Base-by-base conservation (phyloP, 1,139 yeast genomes). In the Casaregolazyma suthepensis region DNA sequence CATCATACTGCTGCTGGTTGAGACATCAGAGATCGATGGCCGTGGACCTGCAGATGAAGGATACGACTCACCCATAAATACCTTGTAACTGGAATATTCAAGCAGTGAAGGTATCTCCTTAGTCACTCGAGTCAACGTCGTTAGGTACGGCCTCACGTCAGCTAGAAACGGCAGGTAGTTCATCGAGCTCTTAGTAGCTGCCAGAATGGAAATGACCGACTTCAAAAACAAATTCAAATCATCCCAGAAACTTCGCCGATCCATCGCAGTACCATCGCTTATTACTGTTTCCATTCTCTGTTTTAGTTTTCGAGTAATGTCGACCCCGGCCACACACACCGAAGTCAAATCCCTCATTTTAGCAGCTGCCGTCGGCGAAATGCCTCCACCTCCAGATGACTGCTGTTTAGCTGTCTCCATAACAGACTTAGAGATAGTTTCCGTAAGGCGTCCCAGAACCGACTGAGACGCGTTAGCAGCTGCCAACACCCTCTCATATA, bases 21-120 rank as follows among this genome's bases (percentile, higher is more conserved):
- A 26, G 46, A 31, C 20, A 53, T 48, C 9, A 46, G 44, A 13
- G 38, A 38, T 19, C 40, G 42, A 29, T 46, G 56, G 26, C 20
- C 54, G 37, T 45, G 52, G 46, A 43, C 53, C 43, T 43, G 52
- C 51, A 20, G 52, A 46, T 13, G 38, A 29, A 17, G 20, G 13
- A 5, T 47, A 20, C 22, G 48, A 12, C 29, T 54, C 64, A 15
- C 43, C 46, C 56, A 63, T 55, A 48, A 66, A 51, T 23, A 62
- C 59, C 45, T 66, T 76, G 66, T 80, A 79, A 5, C 18, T 73
- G 52, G 84, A 79, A 49, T 76, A 74, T 64, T 90, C 96, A 48
- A 90, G 71, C 61, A 87, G 75, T 13, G 87, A 82, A 0, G 97
- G 90, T 12, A 91, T 87, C 63, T 91, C 98, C 64, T 91, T 91